Conservation (phyloP, 352 stramenopile genomes). For the Phytophthora aleatoria region DNA sequence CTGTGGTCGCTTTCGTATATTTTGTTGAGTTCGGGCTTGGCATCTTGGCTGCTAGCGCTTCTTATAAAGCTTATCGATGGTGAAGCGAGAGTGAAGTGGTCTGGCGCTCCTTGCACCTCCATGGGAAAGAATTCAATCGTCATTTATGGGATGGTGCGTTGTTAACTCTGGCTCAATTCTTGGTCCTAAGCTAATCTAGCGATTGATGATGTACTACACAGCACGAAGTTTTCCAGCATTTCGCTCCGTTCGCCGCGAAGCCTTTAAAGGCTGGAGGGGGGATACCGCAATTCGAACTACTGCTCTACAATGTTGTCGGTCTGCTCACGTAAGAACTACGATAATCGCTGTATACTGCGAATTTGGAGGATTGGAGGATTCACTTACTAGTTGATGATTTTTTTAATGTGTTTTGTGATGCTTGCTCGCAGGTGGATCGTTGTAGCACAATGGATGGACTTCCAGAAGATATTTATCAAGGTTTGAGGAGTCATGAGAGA, state of each 20-base stretch:
- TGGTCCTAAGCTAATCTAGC: slow-evolving; percentile 1
- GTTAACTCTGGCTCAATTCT: background rate
- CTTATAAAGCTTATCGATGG: slow-evolving; percentile 30
- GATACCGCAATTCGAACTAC: slow-evolving; percentile 32
- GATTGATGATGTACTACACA: slow-evolving; percentile 16
- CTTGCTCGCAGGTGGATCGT: slow-evolving; percentile 27
- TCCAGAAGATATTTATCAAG: slow-evolving; percentile 24
- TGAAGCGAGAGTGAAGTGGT: slow-evolving; percentile 20
- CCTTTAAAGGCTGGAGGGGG: slow-evolving; percentile 18
- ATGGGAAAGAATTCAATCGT: slow-evolving; percentile 78
- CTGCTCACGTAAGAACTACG: slow-evolving; percentile 30
- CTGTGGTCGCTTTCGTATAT: slow-evolving; percentile 82
- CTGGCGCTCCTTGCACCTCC: slow-evolving; percentile 32
- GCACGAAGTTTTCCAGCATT: slow-evolving; percentile 65
- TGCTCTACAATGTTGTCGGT: slow-evolving; percentile 55
- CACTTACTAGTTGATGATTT: background rate
- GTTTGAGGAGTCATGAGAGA: slow-evolving; percentile 8
- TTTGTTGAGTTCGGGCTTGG: slow-evolving; percentile 48
- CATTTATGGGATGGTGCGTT: slow-evolving; percentile 71
- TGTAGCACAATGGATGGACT: slow-evolving; percentile 36
- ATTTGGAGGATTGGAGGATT: no score
- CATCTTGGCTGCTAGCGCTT: slow-evolving; percentile 35
- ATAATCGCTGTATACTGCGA: background rate
- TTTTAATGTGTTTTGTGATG: background rate
- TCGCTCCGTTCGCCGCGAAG: slow-evolving; percentile 50